phyloP scores from a whole-genome alignment of 148 eudicot species.

The Vaccinium myrtillus region DNA sequence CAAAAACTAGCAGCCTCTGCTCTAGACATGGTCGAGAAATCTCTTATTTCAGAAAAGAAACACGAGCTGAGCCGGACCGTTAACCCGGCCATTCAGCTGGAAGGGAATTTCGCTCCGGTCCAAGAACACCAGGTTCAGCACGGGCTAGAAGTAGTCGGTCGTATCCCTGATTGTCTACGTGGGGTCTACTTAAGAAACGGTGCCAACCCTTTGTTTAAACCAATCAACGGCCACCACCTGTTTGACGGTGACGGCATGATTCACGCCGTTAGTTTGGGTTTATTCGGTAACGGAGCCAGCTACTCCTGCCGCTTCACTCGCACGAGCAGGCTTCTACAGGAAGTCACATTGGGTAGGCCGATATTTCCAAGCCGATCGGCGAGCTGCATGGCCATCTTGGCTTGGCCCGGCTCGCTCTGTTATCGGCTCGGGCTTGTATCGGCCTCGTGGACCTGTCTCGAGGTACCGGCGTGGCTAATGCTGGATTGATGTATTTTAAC shows the following conservation, averaged over 20 bases:
- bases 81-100: conserved; percentile 46
- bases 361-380: conserved; percentile 58
- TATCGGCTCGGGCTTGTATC: conserved; percentile 30
- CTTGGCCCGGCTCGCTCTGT: conserved; percentile 41
- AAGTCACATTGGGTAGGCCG: conserved; percentile 27
- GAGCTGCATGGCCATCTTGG: conserved; percentile 62
- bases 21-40: conserved; percentile 38
- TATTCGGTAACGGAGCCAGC: conserved; percentile 24
- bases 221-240: conserved; percentile 47
- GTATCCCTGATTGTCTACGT: conserved; percentile 32
- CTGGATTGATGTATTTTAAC: conserved; percentile 52
- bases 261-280: conserved; percentile 45
- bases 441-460: conserved; percentile 33
- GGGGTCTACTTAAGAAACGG: conserved; percentile 62
- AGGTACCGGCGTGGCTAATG: conserved; percentile 62
- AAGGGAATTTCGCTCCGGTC: conserved; percentile 60
- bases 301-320: conserved; percentile 58
- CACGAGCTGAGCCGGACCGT: conserved; percentile 24
- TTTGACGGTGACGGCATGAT: conserved; percentile 74
- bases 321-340: conserved; percentile 49
- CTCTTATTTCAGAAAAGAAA: conserved; percentile 25
- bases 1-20: conserved; percentile 37
- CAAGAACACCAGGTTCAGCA: conserved; percentile 43
- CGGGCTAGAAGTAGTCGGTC: conserved; percentile 39
- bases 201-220: conserved; percentile 45